Percentiles rank a stretch among this genome's conserved stretches.
Conservation (phyloP, 2,329 filamentous ascomycete species). For the Phyllosticta paracitricarpa region DNA sequence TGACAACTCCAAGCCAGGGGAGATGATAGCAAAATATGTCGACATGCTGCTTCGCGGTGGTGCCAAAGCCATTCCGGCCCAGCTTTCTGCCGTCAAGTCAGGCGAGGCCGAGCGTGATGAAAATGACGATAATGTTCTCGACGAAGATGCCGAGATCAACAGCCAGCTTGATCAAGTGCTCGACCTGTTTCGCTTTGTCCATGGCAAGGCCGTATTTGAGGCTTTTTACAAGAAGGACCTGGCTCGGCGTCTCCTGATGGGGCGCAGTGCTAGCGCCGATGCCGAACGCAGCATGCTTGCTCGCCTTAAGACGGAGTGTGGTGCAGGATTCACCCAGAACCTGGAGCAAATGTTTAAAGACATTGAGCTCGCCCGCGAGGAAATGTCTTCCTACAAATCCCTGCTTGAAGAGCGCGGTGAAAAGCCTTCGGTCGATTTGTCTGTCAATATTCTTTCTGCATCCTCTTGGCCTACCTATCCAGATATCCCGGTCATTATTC, state of each 20-base stretch:
- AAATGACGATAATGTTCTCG: conserved; percentile 54
- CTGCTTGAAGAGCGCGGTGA: conserved; percentile 51
- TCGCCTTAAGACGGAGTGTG: conserved; percentile 80
- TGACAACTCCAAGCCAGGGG: conserved; percentile 85
- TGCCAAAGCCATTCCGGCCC: conserved; percentile 67
- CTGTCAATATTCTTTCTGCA: conserved; percentile 82
- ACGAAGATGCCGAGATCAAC: conserved; percentile 88
- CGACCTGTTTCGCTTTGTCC: conserved; percentile 91
- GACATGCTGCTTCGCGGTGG: conserved; percentile 82
- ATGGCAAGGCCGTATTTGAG: conserved; percentile 96
- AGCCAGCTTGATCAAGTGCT: conserved; percentile 85
- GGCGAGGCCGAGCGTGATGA: conserved; percentile 50
- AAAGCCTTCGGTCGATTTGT: conserved; percentile 56
- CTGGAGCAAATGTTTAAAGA: conserved; percentile 99
- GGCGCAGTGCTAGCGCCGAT: conserved; percentile 84
- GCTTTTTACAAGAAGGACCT: conserved; percentile 99
- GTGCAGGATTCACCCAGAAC: conserved; percentile 89
- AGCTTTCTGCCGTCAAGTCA: conserved; percentile 50
- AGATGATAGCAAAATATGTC: conserved; percentile 98
- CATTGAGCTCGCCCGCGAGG: conserved; percentile 83
- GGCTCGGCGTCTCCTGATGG: conserved; percentile 80
- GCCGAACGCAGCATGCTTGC: conserved; percentile 93
- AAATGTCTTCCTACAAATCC: conserved; percentile 80
- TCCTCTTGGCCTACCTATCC: conserved; percentile 90
- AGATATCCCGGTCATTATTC: conserved; percentile 65